Conservation (phyloP, 2,329 filamentous ascomycete species). For the Ophiostoma sp. region DNA sequence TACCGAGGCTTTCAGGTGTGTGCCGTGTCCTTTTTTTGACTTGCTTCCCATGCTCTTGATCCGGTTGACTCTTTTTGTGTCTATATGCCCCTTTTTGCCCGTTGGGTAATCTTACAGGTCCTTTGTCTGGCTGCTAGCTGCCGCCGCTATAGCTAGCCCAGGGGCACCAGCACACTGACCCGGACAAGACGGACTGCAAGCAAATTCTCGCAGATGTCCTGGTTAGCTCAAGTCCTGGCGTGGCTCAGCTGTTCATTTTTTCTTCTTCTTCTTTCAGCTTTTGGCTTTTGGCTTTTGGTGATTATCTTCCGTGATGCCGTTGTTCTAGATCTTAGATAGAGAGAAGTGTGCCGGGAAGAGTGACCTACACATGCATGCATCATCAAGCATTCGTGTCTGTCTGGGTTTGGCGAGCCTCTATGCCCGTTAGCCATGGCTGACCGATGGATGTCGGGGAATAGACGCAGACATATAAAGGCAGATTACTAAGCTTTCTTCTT, state of each 20-base stretch:
- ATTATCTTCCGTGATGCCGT: background rate
- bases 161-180: background rate
- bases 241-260: too few species aligned
- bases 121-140: background rate
- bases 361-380: background rate
- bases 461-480: background rate
- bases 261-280: too few species aligned
- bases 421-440: background rate
- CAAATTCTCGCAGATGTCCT: too few species aligned
- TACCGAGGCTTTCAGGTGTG: too few species aligned
- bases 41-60: background rate
- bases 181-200: background rate
- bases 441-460: background rate
- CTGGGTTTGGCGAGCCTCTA: background rate
- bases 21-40: background rate
- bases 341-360: background rate
- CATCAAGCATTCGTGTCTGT: background rate
- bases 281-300: background rate
- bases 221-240: background rate
- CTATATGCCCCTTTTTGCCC: background rate
- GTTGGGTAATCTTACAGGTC: background rate
- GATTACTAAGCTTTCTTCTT: background rate
- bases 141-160: background rate
- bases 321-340: background rate
- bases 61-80: too few species aligned